Percentiles rank a stretch among this genome's conserved stretches.
Evolutionary conservation across 139 green algal species (phyloP).

Genomic region (Chlamydomonas eustigma): DNA sequence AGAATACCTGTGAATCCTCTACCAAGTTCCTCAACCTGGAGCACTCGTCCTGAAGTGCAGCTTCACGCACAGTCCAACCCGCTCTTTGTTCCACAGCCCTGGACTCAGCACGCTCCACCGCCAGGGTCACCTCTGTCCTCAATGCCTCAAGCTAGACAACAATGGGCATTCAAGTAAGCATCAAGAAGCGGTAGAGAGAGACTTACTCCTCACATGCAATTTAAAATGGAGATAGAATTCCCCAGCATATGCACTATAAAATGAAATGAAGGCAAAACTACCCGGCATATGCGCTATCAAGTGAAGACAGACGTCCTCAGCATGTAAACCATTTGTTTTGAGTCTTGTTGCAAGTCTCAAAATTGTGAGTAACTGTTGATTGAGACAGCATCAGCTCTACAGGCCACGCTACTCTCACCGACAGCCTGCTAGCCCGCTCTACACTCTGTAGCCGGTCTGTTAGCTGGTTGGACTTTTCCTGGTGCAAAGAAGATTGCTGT

Average conservation of each 20-base stretch:
- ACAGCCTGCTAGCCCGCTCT: conserved; percentile 6
- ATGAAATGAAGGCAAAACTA: too few species aligned
- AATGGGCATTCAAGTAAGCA: too few species aligned
- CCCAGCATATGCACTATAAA: too few species aligned
- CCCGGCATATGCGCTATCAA: too few species aligned
- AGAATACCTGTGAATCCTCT: background rate
- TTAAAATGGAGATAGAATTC: too few species aligned
- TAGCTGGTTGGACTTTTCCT: background rate
- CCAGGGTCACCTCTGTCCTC: conserved; percentile 15
- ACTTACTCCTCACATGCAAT: too few species aligned
- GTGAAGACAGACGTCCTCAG: too few species aligned
- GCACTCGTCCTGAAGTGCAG: background rate
- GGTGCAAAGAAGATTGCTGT: background rate
- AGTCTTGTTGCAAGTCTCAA: too few species aligned
- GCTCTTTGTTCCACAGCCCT: conserved; percentile 7
- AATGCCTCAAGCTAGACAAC: conserved; percentile 19
- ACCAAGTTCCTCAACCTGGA: background rate
- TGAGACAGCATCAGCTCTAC: too few species aligned
- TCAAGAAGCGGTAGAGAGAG: background rate
- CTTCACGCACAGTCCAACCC: background rate
- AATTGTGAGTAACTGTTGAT: too few species aligned
- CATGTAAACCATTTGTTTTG: too few species aligned
- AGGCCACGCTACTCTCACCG: too few species aligned
- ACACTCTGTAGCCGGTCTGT: background rate
- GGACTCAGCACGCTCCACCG: conserved; percentile 22